Evolutionary conservation across 441 rosid species (phyloP).

Genomic region (Pelargonium cotyledonis): DNA sequence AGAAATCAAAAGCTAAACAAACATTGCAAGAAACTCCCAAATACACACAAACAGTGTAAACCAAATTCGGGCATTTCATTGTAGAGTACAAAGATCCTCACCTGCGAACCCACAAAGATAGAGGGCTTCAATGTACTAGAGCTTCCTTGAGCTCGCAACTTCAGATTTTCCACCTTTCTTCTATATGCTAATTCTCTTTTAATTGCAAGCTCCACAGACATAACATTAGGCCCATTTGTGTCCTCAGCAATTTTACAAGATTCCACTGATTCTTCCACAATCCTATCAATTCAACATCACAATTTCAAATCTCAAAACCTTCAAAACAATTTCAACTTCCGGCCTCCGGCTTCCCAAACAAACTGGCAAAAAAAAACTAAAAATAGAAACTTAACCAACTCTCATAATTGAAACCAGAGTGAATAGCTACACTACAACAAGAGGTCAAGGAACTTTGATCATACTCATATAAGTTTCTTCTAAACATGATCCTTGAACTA

Average conservation of each 20-base stretch:
- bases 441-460: not conserved
- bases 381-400: not conserved
- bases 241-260: not conserved
- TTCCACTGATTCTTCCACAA: not conserved
- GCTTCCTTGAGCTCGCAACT: not conserved
- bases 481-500: too few species aligned
- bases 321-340: not conserved
- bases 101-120: not conserved
- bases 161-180: not conserved
- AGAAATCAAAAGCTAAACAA: not conserved
- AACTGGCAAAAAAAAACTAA: too few species aligned
- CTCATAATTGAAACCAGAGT: not conserved
- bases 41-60: not conserved
- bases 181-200: not conserved
- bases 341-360: not conserved
- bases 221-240: not conserved
- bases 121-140: not conserved
- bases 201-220: constrained; percentile 3
- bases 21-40: not conserved
- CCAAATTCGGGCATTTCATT: not conserved
- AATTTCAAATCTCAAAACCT: not conserved
- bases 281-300: not conserved
- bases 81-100: not conserved
- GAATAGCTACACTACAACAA: not conserved
- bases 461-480: not conserved